These are phyloP conservation scores for Cinnamomum micranthum DNA, from an alignment of 164 flowering plant genomes.

Conservation along the genomic window DNA sequence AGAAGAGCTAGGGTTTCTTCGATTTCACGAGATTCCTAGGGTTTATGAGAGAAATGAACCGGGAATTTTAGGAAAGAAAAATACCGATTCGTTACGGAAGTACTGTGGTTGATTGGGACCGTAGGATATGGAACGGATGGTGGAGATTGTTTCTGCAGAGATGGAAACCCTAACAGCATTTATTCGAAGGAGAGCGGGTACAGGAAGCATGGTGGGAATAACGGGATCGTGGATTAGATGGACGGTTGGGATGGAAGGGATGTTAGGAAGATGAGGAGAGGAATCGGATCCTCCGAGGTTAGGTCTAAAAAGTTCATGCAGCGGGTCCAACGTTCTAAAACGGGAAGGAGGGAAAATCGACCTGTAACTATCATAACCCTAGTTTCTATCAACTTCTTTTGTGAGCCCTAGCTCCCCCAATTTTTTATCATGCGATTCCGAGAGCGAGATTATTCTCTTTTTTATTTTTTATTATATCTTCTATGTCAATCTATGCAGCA, in stretches of 20 bases:
- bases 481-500: too few relatives aligned
- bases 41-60: constrained; percentile 35
- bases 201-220: constrained; percentile 19
- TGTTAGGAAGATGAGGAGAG: constrained; percentile 6
- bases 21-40: constrained; percentile 36
- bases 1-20: constrained; percentile 54
- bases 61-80: constrained; percentile 16
- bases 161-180: constrained; percentile 10
- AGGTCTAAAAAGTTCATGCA: too few relatives aligned
- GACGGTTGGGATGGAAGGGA: constrained; percentile 17
- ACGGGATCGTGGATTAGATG: constrained; percentile 10
- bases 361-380: too few relatives aligned
- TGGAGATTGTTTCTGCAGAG: neutral
- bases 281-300: too few relatives aligned
- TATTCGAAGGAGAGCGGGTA: constrained; percentile 19
- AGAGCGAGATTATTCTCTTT: too few relatives aligned
- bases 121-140: constrained; percentile 22
- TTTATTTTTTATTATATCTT: too few relatives aligned
- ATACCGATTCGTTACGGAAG: neutral
- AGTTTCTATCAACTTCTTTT: too few relatives aligned
- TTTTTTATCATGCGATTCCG: too few relatives aligned
- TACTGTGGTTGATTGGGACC: constrained; percentile 4
- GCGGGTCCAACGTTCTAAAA: too few relatives aligned
- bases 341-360: too few relatives aligned
- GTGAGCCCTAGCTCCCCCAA: too few relatives aligned